Conservation (phyloP, 495 filamentous ascomycete species). For the Ramalina intermedia region DNA sequence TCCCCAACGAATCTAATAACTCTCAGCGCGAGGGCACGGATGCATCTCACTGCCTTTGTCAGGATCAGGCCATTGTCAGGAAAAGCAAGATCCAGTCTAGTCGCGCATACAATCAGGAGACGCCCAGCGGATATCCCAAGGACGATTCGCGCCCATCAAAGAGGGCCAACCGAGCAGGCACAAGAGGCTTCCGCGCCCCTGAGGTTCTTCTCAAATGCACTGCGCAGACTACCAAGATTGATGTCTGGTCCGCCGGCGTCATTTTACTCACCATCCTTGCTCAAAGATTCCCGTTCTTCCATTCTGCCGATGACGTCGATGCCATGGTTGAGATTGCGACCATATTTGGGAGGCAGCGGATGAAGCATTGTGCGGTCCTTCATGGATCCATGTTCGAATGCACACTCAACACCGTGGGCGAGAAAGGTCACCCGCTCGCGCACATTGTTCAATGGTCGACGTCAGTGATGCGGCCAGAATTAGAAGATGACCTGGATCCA, state of each 20-base stretch:
- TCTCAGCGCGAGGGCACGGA: conserved; percentile 49
- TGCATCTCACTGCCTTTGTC: conserved; percentile 58
- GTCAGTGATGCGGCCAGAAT: conserved; percentile 35
- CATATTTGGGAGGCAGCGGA: conserved; percentile 74
- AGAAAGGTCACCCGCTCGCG: conserved; percentile 70
- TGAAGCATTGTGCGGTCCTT: conserved; percentile 66
- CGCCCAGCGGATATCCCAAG: conserved; percentile 62
- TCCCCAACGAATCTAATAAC: not conserved
- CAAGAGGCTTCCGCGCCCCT: conserved; percentile 85
- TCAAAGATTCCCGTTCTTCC: conserved; percentile 92
- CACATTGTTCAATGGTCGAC: conserved; percentile 91
- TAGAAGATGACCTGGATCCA: conserved; percentile 28
- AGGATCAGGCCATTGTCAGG: conserved; percentile 24
- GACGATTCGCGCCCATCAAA: conserved; percentile 76
- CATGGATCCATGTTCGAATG: conserved; percentile 85
- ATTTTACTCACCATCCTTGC: conserved; percentile 85
- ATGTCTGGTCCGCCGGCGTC: conserved; percentile 93
- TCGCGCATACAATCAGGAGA: conserved; percentile 24
- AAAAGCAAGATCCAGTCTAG: conserved; percentile 19
- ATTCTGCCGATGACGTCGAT: conserved; percentile 89
- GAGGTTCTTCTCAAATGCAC: conserved; percentile 98
- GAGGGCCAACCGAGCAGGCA: conserved; percentile 90
- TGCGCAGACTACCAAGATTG: conserved; percentile 86
- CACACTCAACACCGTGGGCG: conserved; percentile 77
- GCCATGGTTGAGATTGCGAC: conserved; percentile 94